Evolutionary conservation across 2,329 filamentous ascomycete species (phyloP).

Genomic region (Cladophialophora bantiana): DNA sequence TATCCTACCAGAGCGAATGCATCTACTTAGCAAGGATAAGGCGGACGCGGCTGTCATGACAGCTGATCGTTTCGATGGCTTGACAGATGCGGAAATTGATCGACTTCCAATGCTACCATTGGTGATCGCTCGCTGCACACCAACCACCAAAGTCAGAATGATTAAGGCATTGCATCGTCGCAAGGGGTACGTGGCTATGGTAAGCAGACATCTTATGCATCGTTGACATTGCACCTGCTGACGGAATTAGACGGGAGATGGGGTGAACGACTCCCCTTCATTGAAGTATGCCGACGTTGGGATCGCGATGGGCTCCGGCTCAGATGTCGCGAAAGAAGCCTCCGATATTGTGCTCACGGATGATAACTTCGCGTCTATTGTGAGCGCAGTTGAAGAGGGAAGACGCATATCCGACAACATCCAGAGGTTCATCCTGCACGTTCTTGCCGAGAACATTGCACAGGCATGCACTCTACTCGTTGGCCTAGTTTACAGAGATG

Average conservation of each 20-base stretch:
- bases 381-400: constrained; percentile 82
- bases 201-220: constrained; percentile 9
- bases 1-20: constrained; percentile 68
- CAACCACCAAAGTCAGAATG: constrained; percentile 80
- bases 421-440: constrained; percentile 83
- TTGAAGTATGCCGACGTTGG: constrained; percentile 83
- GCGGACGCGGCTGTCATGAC: constrained; percentile 70
- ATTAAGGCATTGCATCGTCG: constrained; percentile 68
- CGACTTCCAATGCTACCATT: constrained; percentile 59
- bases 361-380: constrained; percentile 87
- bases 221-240: neutral
- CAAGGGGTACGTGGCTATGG: constrained; percentile 79
- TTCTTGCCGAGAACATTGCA: constrained; percentile 81
- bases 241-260: constrained; percentile 72
- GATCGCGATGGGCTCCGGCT: constrained; percentile 85
- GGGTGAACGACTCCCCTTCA: constrained; percentile 85
- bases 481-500: constrained; percentile 81
- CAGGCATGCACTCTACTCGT: constrained; percentile 84
- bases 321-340: constrained; percentile 78
- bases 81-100: constrained; percentile 73
- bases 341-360: constrained; percentile 74
- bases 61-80: constrained; percentile 75
- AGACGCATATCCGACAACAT: constrained; percentile 89
- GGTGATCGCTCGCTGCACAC: constrained; percentile 66
- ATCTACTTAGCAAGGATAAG: constrained; percentile 65